These are phyloP conservation scores for Fraxinus baroniana DNA, from an alignment of 305 asterid genomes.

Conservation along the genomic window DNA sequence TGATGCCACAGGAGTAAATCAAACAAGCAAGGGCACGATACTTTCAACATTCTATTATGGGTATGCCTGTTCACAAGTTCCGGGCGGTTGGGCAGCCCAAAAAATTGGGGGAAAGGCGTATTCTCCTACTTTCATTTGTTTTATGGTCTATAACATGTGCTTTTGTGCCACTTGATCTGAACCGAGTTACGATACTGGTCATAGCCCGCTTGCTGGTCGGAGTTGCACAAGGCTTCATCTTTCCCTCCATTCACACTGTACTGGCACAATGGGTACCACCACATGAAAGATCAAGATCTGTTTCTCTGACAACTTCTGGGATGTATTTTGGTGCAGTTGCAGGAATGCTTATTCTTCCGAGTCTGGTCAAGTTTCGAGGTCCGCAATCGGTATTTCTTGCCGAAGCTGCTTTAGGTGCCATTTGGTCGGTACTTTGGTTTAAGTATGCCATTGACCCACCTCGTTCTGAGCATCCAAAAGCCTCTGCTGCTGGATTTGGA, in stretches of 20 bases:
- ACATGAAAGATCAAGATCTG: conserved; percentile 86
- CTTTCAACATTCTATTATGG: conserved; percentile 91
- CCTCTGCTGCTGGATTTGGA: conserved; percentile 93
- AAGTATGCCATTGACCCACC: conserved; percentile 82
- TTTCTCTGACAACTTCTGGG: conserved; percentile 92
- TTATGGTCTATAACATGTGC: conserved; percentile 91
- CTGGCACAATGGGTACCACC: conserved; percentile 99
- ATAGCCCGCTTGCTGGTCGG: conserved; percentile 91
- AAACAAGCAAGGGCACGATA: conserved; percentile 82
- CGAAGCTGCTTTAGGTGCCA: conserved; percentile 78
- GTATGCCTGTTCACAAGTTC: conserved; percentile 91
- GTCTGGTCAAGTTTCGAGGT: conserved; percentile 63
- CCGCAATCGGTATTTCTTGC: conserved; percentile 84
- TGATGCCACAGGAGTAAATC: conserved; percentile 78
- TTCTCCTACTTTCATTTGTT: conserved; percentile 76
- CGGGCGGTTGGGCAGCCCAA: conserved; percentile 99
- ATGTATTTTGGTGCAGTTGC: conserved; percentile 94
- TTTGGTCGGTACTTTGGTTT: conserved; percentile 88
- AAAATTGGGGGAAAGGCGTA: conserved; percentile 84
- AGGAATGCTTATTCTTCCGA: conserved; percentile 90
- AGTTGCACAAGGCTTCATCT: conserved; percentile 93
- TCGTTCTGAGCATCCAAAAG: conserved; percentile 89
- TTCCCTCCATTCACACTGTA: conserved; percentile 93
- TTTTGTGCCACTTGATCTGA: conserved; percentile 79
- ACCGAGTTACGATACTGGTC: conserved; percentile 51